Evolutionary conservation across 106 monocot species (phyloP), one percentile per base, ranked within the genome.

Genomic region (Iris macrosiphon): DNA sequence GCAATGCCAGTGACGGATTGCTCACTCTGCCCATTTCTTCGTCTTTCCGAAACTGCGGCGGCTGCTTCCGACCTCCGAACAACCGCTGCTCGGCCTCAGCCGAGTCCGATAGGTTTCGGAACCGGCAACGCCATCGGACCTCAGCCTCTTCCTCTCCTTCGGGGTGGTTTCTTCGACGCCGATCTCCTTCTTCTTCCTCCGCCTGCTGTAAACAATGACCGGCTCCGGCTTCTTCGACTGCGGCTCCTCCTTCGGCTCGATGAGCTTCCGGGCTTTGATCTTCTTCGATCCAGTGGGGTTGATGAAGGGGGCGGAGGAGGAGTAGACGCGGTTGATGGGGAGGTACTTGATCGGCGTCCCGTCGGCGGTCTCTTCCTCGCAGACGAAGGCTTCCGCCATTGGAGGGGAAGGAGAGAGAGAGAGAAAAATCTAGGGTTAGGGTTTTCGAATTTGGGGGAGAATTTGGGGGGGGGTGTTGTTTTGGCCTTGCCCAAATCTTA

Each of bases 321-420:
- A 95, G 70, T 88, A 85, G 53, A 89, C 63, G 39, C 49, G 78
- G 49, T 65, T 49, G 60, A 85, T 61, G 7, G 84, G 76, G 16
- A 78, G 57, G 50, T 79, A 85, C 43, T 85, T 69, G 52, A 74
- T 41, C 3, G 80, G 75, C 32, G 52, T 55, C 25, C 64, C 59
- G 0, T 41, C 72, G 25, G 72, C 77, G 56, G 72, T 80, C 61
- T 81, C 88, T 39, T 81, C 88, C 49, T 85, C 86, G 47, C 70
- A 75, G 18, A 72, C 31, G 66, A 73, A 86, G 9, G 28, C 40
- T 31, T n/a, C n/a, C n/a, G n/a, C n/a, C n/a, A n/a, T n/a, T n/a
- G n/a, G n/a, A n/a, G n/a, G n/a, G 5, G 18, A 34, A 25, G 19
- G 57, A 20, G 52, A 19, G 45, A 5, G 27, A 18, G 6, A n/a